phyloP scores from a whole-genome alignment of 108 stramenopile species.

The Cyclotella kingstonii region DNA sequence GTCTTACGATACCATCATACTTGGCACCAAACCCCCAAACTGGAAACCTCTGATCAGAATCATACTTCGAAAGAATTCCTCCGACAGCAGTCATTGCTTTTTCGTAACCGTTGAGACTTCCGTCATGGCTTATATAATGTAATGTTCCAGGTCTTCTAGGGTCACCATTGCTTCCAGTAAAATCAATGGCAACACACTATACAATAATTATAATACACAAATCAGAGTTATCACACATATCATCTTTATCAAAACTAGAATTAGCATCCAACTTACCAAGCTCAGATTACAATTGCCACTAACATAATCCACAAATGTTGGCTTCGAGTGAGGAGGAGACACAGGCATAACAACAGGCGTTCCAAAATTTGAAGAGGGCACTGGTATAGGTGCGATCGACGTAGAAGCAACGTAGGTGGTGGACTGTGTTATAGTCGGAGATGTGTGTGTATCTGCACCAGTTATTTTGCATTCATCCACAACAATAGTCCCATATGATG shows the following conservation, averaged over 20 bases:
- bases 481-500: slow-evolving; percentile 12
- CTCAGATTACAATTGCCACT: slow-evolving; percentile 71
- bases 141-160: slow-evolving; percentile 74
- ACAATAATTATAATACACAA: neutral
- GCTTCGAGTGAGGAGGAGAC: slow-evolving; percentile 8
- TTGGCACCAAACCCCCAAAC: slow-evolving; percentile 92
- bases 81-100: slow-evolving; percentile 69
- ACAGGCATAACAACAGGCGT: too few species aligned
- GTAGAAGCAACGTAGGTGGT: slow-evolving; percentile 5
- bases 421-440: slow-evolving; percentile 1
- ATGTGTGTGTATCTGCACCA: slow-evolving; percentile 10
- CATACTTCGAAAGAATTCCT: slow-evolving; percentile 69
- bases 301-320: slow-evolving; percentile 74
- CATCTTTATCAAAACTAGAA: neutral
- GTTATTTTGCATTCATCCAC: slow-evolving; percentile 34
- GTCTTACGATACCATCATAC: slow-evolving; percentile 69
- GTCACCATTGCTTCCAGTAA: slow-evolving; percentile 91
- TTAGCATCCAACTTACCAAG: slow-evolving; percentile 13
- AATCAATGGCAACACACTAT: slow-evolving; percentile 84
- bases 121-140: slow-evolving; percentile 66
- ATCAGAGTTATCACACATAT: too few species aligned
- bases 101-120: slow-evolving; percentile 72
- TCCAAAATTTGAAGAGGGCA: slow-evolving; percentile 14
- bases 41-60: slow-evolving; percentile 78
- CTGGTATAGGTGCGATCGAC: slow-evolving; percentile 10